Evolutionary conservation across 768 basidiomycete species (phyloP), one percentile per base, ranked within the genome.

Genomic region (Suillus fuscotomentosus): DNA sequence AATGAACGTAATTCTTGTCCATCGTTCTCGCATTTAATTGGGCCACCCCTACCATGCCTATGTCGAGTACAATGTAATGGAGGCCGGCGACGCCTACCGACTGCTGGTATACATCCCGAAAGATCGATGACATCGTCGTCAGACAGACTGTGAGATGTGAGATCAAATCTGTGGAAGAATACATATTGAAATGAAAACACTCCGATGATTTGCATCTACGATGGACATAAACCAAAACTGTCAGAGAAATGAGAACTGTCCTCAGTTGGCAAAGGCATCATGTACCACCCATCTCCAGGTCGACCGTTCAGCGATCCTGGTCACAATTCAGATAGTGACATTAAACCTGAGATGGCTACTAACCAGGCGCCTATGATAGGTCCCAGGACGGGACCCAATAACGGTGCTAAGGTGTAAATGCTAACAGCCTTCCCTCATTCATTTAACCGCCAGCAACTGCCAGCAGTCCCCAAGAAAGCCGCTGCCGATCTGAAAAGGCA

Each of bases 271-370:
- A 27, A 27, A 27, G 3, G 27, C 27, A 27, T 27, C 27, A 27
- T 3, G 27, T 27, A 27, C 86, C 36, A 90, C 88, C 89, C 88
- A 91, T 72, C 87, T 78, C 90, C 90, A 91, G 0, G 86, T 87
- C 0, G 87, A 82, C 47, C 75, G 77, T 47, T 90, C 79, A 0
- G 86, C 84, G 3, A 27, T 27, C 27, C 27, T 27, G 27, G 27
- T 50, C 70, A 13, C 71, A 65, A 39, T 53, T 53, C 0, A 22
- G 34, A 59, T 4, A 60, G 24, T 48, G 20, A 20, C 22, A 17
- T 17, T 6, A 10, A 20, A 53, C 2, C 27, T 31, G 27, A 10
- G 5, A 13, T 5, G 1, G 24, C 13, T 13, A 73, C 75, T 45
- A 54, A 83, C 84, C 86, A 89, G 24, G 85, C 86, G 7, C 87